Evolutionary conservation across 352 stramenopile species (phyloP), one percentile per base, ranked within the genome.

Genomic region (Globisporangium nodosum): DNA sequence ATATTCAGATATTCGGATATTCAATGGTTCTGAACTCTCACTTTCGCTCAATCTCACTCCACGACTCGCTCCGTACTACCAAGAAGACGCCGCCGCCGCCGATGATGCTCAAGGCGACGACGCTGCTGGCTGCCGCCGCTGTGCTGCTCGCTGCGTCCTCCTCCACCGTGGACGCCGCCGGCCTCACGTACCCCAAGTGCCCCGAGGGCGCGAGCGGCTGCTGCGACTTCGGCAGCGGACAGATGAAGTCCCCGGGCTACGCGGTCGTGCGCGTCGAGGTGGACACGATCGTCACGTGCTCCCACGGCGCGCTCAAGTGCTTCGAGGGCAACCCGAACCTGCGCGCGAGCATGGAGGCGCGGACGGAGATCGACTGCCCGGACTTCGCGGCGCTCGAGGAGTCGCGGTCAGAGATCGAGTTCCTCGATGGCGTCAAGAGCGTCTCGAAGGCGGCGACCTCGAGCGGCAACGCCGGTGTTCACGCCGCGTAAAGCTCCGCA

Each of bases 271-370:
- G 58, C 40, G 31, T 87, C 45, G 71, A 71, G 12, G 67, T 70
- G 39, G 74, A 76, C 54, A 78, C 80, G 54, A 76, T 85, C 50
- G 72, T 90, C 64, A 90, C 81, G 31, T 90, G 81, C 68, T 71
- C 65, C 42, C 64, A 74, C 47, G 71, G 73, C 54, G 59, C 54
- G 39, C 66, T 90, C 64, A 66, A 71, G 54, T 90, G 81, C 67
- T 76, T 76, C 37, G 54, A 65, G 27, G 78, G 79, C 49, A 88
- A 90, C 68, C 76, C 81, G 5, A 73, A 68, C 56, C 65, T 83
- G 60, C 72, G 68, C 30, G 77, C 75, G 5, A 65, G 52, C n/a
- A 60, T 58, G 40, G 73, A 81, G 27, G 63, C 58, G 5, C 64
- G 70, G 31, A 40, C 57, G n/a, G 71, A 71, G 51, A 65, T 88